Evolutionary conservation across 805 yeast species (phyloP).

Genomic region (Yamadazyma olivae): DNA sequence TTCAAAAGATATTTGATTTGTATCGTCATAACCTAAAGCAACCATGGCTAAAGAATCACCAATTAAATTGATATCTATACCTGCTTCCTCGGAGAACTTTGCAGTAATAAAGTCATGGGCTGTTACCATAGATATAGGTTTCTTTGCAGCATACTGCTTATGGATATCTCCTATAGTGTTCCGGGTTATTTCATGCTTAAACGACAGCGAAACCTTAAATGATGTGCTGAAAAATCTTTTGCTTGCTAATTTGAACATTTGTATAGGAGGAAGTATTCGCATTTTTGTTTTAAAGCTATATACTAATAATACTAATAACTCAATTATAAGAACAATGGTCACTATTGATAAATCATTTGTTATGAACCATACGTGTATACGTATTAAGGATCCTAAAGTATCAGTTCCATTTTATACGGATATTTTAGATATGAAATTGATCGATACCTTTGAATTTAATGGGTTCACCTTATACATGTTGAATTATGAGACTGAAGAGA

Average conservation of each 20-base stretch:
- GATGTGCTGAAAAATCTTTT: slow-evolving; percentile 3
- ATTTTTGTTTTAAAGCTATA: no score
- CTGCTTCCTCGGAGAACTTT: slow-evolving; percentile 60
- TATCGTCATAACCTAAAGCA: slow-evolving; percentile 73
- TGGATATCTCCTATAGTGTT: slow-evolving; percentile 21
- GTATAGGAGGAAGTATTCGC: no score
- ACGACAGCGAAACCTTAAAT: slow-evolving; percentile 3
- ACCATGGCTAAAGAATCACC: slow-evolving; percentile 97
- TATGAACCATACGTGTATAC: slow-evolving; percentile 71
- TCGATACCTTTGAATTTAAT: slow-evolving; percentile 51
- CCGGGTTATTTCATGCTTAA: slow-evolving; percentile 12
- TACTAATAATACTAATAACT: no score
- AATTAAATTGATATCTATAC: slow-evolving; percentile 67
- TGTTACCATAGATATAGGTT: slow-evolving; percentile 53
- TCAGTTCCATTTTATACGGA: slow-evolving; percentile 72
- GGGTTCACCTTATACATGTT: slow-evolving; percentile 70
- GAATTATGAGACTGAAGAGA: slow-evolving; percentile 48
- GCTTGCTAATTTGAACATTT: no score
- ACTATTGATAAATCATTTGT: slow-evolving; percentile 33
- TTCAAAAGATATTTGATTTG: slow-evolving; percentile 73
- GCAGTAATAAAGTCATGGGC: slow-evolving; percentile 87
- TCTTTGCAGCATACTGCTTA: slow-evolving; percentile 15
- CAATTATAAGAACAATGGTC: no score
- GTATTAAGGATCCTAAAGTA: slow-evolving; percentile 76
- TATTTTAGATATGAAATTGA: slow-evolving; percentile 68